Conservation (phyloP, 2,329 filamentous ascomycete genomes). For the Xylaria sp. region DNA sequence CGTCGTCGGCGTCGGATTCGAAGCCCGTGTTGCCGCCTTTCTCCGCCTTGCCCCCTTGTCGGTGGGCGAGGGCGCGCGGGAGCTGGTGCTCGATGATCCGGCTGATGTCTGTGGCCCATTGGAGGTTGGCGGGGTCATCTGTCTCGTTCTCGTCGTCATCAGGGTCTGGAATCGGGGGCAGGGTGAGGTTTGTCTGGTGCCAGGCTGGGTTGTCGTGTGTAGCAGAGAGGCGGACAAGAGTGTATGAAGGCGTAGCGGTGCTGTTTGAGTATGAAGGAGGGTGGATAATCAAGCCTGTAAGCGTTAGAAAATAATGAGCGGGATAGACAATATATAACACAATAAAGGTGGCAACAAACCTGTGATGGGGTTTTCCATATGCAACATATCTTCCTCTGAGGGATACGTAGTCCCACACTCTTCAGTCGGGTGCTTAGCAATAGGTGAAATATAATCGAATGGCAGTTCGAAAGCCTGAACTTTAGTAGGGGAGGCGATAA, state of each 20-base stretch:
- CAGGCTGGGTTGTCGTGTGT: constrained; percentile 62
- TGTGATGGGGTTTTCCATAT: constrained; percentile 57
- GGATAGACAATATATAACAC: background rate
- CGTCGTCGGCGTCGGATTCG: constrained; percentile 45
- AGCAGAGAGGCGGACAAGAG: constrained; percentile 63
- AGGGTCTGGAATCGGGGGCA: constrained; percentile 32
- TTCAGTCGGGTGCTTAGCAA: constrained; percentile 52
- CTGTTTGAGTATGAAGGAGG: constrained; percentile 49
- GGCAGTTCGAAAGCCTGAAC: constrained; percentile 63
- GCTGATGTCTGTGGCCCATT: constrained; percentile 61
- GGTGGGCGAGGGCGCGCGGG: constrained; percentile 58
- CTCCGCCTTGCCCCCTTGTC: constrained; percentile 47
- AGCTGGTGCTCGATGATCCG: constrained; percentile 57
- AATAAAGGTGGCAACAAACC: constrained; percentile 47
- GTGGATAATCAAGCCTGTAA: constrained; percentile 60
- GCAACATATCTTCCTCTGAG: constrained; percentile 46
- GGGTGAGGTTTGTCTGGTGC: constrained; percentile 62
- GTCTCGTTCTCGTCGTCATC: background rate
- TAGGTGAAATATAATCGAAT: constrained; percentile 48
- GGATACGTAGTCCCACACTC: constrained; percentile 61
- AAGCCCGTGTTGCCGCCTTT: constrained; percentile 46
- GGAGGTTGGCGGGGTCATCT: constrained; percentile 38
- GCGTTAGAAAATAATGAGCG: constrained; percentile 23
- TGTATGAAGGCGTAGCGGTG: constrained; percentile 58
- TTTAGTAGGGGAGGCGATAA: constrained; percentile 63